A percentile compares a stretch with the other conserved stretches of the same genome.
These are phyloP conservation scores for Hamigera avellanea DNA, from an alignment of 495 filamentous ascomycete species.

Conservation along the genomic window DNA sequence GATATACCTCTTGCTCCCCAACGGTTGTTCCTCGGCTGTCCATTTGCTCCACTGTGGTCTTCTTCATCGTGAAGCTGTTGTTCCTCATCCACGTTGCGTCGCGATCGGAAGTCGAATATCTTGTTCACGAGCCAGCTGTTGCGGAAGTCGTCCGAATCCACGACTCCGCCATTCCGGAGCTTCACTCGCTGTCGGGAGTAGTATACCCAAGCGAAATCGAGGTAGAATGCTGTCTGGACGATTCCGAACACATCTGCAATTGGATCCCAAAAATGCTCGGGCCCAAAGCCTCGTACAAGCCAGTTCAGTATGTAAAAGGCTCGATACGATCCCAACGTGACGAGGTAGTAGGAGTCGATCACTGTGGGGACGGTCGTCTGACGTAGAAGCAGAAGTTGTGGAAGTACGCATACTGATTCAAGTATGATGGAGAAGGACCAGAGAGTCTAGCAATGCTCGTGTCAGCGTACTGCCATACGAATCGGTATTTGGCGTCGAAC, in stretches of 20 bases:
- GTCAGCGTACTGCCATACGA: constrained; percentile 3
- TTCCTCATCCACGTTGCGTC: constrained; percentile 20
- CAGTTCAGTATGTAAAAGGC: constrained; percentile 88
- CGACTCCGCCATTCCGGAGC: constrained; percentile 77
- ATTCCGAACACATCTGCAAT: constrained; percentile 73
- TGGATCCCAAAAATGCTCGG: constrained; percentile 51
- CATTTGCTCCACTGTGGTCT: constrained; percentile 10
- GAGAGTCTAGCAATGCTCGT: constrained; percentile 21
- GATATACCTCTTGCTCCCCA: constrained; percentile 75
- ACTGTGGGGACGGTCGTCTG: constrained; percentile 94
- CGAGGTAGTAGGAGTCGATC: constrained; percentile 88
- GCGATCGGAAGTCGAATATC: constrained; percentile 26
- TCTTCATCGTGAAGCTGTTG: constrained; percentile 32
- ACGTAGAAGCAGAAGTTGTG: constrained; percentile 81
- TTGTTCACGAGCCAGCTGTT: constrained; percentile 62
- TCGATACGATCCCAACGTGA: constrained; percentile 81
- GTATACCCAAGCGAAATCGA: constrained; percentile 97
- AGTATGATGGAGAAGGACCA: constrained; percentile 85
- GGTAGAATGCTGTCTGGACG: constrained; percentile 80
- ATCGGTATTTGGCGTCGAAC: constrained; percentile 6
- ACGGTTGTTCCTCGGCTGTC: constrained; percentile 29
- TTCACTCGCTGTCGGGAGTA: constrained; percentile 88
- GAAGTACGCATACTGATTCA: constrained; percentile 82
- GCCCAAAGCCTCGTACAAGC: constrained; percentile 55
- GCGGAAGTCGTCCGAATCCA: constrained; percentile 83